phyloP scores from a whole-genome alignment of 2,329 filamentous ascomycete genomes.

The Colletotrichum liriopes region DNA sequence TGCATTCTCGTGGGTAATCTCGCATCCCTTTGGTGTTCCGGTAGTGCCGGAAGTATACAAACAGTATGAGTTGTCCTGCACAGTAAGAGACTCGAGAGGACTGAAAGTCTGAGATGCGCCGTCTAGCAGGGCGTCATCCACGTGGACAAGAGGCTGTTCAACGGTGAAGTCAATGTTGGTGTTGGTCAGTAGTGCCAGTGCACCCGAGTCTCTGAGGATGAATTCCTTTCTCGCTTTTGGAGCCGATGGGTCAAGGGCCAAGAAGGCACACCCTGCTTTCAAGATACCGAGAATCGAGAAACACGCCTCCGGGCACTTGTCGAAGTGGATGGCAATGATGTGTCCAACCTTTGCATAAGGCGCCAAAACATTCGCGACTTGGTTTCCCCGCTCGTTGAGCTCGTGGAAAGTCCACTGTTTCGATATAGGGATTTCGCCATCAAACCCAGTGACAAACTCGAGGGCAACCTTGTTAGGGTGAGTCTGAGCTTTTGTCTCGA shows the following conservation, averaged over 20 bases:
- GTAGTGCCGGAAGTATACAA: conserved; percentile 92
- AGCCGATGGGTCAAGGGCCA: conserved; percentile 84
- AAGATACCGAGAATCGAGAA: conserved; percentile 86
- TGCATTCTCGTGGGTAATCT: conserved; percentile 89
- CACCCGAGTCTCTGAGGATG: conserved; percentile 81
- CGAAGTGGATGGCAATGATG: conserved; percentile 84
- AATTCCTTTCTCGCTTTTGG: conserved; percentile 82
- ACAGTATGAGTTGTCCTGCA: conserved; percentile 80
- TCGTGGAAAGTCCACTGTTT: conserved; percentile 82
- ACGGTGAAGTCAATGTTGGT: conserved; percentile 52
- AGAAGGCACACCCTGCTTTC: conserved; percentile 85
- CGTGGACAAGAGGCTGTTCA: conserved; percentile 52
- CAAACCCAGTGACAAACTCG: conserved; percentile 78
- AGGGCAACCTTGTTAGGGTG: conserved; percentile 77
- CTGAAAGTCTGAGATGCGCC: conserved; percentile 45
- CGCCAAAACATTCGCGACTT: conserved; percentile 77
- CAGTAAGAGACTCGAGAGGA: conserved; percentile 44
- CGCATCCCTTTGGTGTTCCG: conserved; percentile 88
- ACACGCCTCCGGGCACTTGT: conserved; percentile 88
- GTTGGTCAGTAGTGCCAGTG: conserved; percentile 74
- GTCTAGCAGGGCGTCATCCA: conserved; percentile 52
- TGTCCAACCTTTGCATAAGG: conserved; percentile 66
- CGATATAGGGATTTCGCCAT: conserved; percentile 60
- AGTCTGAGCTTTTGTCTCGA: conserved; percentile 73
- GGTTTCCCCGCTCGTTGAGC: conserved; percentile 80